A percentile compares a stretch with the other conserved stretches of the same genome.
phyloP scores from a whole-genome alignment of 2,329 filamentous ascomycete genomes.

The Talaromyces sp. region DNA sequence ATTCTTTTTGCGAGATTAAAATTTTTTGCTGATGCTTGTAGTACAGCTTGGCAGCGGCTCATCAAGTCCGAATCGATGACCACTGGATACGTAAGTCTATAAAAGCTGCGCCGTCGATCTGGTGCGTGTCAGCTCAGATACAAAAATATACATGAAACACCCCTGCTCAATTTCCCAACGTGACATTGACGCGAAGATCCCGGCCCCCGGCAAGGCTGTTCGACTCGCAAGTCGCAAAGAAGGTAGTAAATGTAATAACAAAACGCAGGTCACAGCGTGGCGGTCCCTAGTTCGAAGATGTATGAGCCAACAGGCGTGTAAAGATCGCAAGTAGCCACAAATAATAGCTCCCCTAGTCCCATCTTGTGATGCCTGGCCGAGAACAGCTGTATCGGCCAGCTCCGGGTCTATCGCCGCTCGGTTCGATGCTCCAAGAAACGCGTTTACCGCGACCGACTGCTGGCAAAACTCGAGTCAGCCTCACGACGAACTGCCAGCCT shows the following conservation, averaged over 20 bases:
- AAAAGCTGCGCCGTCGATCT: neutral
- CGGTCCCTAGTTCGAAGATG: neutral
- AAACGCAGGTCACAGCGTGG: neutral
- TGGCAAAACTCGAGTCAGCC: neutral
- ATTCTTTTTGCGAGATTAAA: neutral
- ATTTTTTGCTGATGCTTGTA: neutral
- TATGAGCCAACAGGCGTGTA: neutral
- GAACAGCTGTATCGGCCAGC: neutral
- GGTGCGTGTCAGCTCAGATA: neutral
- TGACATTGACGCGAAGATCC: neutral
- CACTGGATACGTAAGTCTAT: neutral
- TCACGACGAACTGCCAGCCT: neutral
- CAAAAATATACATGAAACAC: neutral
- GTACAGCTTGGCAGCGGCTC: neutral
- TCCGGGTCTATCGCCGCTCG: neutral
- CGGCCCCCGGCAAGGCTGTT: neutral
- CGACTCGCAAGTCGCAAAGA: neutral
- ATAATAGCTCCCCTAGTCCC: neutral
- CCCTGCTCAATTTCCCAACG: neutral
- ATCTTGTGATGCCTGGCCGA: neutral
- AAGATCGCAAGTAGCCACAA: neutral
- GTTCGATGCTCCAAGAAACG: neutral
- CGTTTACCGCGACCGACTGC: neutral
- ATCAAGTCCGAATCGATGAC: neutral
- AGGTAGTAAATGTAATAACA: too few relatives aligned